A percentile compares a stretch with the other conserved stretches of the same genome.
These are phyloP conservation scores for Trametes cubensis DNA, from an alignment of 768 basidiomycete genomes.

Conservation along the genomic window DNA sequence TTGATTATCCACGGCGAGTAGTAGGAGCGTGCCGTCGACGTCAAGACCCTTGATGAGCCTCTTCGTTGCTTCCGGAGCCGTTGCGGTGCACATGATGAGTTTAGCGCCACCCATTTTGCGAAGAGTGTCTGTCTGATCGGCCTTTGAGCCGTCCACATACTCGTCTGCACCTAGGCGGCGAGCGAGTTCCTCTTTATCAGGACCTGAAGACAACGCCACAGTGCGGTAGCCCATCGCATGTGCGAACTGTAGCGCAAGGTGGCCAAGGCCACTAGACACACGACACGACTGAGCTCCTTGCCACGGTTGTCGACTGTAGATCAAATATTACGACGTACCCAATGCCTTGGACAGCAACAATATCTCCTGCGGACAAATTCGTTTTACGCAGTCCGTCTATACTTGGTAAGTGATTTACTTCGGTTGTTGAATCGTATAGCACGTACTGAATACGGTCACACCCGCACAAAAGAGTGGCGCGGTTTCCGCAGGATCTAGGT, in stretches of 20 bases:
- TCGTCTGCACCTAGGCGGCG: constrained; percentile 41
- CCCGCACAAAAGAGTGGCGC: constrained; percentile 41
- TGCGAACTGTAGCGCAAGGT: constrained; percentile 40
- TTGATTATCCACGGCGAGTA: constrained; percentile 25
- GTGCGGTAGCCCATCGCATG: constrained; percentile 40
- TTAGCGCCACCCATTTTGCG: constrained; percentile 43
- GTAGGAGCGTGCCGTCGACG: constrained; percentile 27
- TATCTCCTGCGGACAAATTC: constrained; percentile 35
- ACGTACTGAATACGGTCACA: constrained; percentile 40
- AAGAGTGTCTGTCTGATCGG: constrained; percentile 35
- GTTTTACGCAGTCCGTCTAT: constrained; percentile 35
- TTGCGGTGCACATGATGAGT: constrained; percentile 40
- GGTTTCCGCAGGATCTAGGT: constrained; percentile 31
- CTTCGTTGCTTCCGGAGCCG: constrained; percentile 24
- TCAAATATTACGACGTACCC: constrained; percentile 20
- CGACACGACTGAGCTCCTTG: no score
- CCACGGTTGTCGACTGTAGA: not conserved
- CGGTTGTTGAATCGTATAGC: not conserved
- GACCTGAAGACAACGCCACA: constrained; percentile 38
- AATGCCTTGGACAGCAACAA: constrained; percentile 44
- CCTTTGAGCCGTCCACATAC: constrained; percentile 39
- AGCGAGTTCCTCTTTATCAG: constrained; percentile 38
- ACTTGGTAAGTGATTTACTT: not conserved
- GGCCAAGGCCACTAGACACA: constrained; percentile 33
- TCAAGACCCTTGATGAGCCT: constrained; percentile 29